Conservation (phyloP, 345 rosid species). For the Brassica carinata region DNA sequence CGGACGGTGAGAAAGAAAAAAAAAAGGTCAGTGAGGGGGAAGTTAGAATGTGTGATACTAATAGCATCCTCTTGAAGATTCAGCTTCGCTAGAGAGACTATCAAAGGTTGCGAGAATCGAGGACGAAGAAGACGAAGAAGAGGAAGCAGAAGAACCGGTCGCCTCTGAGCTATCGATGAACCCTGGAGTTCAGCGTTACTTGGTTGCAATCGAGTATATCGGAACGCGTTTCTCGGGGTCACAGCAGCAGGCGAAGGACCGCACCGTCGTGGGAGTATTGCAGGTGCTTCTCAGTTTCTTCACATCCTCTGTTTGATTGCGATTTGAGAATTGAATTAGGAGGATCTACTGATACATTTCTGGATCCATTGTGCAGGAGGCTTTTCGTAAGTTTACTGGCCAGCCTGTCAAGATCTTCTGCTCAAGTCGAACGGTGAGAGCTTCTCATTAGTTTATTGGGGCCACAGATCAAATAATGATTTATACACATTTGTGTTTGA, state of each 20-base stretch:
- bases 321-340: no score
- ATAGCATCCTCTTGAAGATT: conserved; percentile 40
- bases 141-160: no score
- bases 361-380: conserved; percentile 57
- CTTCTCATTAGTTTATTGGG: neutral
- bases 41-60: conserved; percentile 50
- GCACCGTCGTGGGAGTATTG: conserved; percentile 84
- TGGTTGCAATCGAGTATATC: conserved; percentile 81
- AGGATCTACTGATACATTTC: conserved; percentile 14
- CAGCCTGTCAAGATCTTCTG: conserved; percentile 75
- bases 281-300: conserved; percentile 44
- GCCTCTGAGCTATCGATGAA: conserved; percentile 42
- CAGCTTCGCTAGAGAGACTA: neutral
- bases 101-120: conserved; percentile 53
- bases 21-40: no score
- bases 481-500: neutral
- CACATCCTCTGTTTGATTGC: neutral
- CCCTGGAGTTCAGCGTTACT: conserved; percentile 71
- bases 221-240: conserved; percentile 91
- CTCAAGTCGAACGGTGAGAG: conserved; percentile 87
- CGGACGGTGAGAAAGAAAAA: neutral
- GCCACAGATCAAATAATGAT: no score
- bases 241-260: conserved; percentile 66
- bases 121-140: conserved; percentile 18
- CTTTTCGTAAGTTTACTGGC: conserved; percentile 80